These are phyloP conservation scores for Sodiomyces alkalinus DNA, from an alignment of 2,329 filamentous ascomycete species.

Conservation along the genomic window DNA sequence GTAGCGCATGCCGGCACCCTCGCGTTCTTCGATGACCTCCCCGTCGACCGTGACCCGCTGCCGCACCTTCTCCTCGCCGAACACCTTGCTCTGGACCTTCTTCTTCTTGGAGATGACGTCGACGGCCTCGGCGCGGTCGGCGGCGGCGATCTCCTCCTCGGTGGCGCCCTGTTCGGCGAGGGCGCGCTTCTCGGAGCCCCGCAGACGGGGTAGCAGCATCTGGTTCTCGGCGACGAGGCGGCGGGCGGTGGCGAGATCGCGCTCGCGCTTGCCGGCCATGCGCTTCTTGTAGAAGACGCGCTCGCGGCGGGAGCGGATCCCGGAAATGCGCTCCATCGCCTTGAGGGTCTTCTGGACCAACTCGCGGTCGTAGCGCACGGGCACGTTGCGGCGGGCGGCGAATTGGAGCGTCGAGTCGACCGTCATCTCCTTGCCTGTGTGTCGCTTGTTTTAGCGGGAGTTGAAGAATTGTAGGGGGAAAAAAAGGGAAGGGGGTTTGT, in stretches of 20 bases:
- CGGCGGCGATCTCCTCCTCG: constrained; percentile 33
- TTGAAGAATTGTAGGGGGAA: too few relatives aligned
- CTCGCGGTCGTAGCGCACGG: constrained; percentile 90
- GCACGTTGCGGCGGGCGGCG: constrained; percentile 82
- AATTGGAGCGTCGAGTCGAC: constrained; percentile 92
- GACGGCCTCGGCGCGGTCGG: constrained; percentile 20
- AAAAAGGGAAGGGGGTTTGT: background rate
- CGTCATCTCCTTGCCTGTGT: constrained; percentile 70
- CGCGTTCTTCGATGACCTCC: constrained; percentile 15
- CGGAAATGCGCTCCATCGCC: constrained; percentile 80
- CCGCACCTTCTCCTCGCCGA: constrained; percentile 26
- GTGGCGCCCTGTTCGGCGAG: constrained; percentile 34
- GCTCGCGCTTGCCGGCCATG: constrained; percentile 80
- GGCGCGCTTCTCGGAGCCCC: constrained; percentile 44
- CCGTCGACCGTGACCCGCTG: constrained; percentile 21
- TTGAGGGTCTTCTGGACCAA: constrained; percentile 74
- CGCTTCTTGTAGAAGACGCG: constrained; percentile 86
- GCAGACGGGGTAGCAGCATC: constrained; percentile 70
- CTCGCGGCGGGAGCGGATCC: constrained; percentile 74
- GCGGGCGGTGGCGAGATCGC: constrained; percentile 62
- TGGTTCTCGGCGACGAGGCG: constrained; percentile 85
- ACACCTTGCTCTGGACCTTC: constrained; percentile 19
- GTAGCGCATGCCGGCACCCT: constrained; percentile 9
- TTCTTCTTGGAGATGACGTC: constrained; percentile 4
- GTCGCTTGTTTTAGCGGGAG: too few relatives aligned